Evolutionary conservation across 768 basidiomycete species (phyloP), one percentile per base, ranked within the genome.

Genomic region (Termitomyces sp.): DNA sequence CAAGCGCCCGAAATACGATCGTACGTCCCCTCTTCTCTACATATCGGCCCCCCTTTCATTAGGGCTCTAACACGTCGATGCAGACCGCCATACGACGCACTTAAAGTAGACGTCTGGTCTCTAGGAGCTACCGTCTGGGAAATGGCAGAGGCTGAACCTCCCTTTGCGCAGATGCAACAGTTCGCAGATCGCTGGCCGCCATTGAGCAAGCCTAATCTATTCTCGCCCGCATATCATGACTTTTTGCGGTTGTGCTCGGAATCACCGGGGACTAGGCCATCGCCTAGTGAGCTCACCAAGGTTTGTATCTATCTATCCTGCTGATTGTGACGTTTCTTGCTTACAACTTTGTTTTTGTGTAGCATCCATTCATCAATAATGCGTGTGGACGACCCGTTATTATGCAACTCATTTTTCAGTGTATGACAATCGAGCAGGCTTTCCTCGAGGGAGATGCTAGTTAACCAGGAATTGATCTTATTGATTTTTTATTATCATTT

Each of bases 61-160:
- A n/a, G n/a, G n/a, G n/a, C n/a, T 14, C n/a, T 40, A 22, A 41
- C 28, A 28, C 30, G 17, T 15, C n/a, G 12, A 1, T 11, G 8
- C 47, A 87, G 85, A 49, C 84, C 85, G 11, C 73, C 83, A 0
- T 91, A 92, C 62, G 76, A 92, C 62, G 80, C 83, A 1, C 76
- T 90, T 42, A 85, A 85, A 65, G 82, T 90, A 45, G 90, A 92
- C 57, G 74, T 86, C 0, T 92, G 88, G 88, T 90, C 88, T 0
- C 72, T 90, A 6, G 90, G 90, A 1, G 90, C 90, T 0, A 92
- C 90, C 0, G 77, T 88, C 0, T 91, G 90, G 90, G 90, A 92
- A 64, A 77, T 88, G 69, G 86, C 87, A 1, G 79, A 92, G 64
- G 80, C 83, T 6, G 75, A 80, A 50, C 90, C 90, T 5, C 90